Base-by-base conservation (phyloP, 495 filamentous ascomycete species). In the Penicillium robsamsonii region DNA sequence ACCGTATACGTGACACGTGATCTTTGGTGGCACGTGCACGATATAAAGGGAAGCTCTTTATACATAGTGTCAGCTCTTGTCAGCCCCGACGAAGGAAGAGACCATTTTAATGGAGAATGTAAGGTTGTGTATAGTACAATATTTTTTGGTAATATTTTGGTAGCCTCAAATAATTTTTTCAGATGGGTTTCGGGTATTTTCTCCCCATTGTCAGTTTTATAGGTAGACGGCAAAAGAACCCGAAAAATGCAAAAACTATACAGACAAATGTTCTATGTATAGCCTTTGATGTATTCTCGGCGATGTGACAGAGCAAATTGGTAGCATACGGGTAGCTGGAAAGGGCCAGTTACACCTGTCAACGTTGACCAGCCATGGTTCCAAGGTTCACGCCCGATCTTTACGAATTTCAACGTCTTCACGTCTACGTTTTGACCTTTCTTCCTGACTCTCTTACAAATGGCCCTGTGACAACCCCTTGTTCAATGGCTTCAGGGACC, bases 1-100 rank as follows among this genome's bases (percentile, higher is more conserved):
- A 33, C 70, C 69, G 66, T 62, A 72, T 12, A 25, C 17, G 0
- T 13, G 3, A 7, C 45, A 46, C 44, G 44, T 46, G 44, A 31
- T 18, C 1, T 1, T n/a, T 0, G 0, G 1, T 44, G 33, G 59
- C 65, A 68, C 63, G 65, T 66, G 63, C 15, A 18, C 15, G 2
- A 8, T 17, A 38, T 38, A 17, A 4, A 7, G 15, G 0, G 15
- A 17, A 0, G 35, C 30, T 15, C 1, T 8, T 7, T 37, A 37
- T 37, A 37, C 15, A 37, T 37, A 37, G 33, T n/a, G 35, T 38
- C 35, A n/a, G n/a, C n/a, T 38, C 35, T 38, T 6, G 3, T 38
- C 15, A 38, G n/a, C 15, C n/a, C 35, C 4, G 33, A 38, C 10
- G 35, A 38, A 38, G 15, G 35, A 38, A 17, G 15, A 17, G 9